These are phyloP conservation scores for Verruconis gallopava DNA, from an alignment of 2,329 filamentous ascomycete species.

Conservation along the genomic window DNA sequence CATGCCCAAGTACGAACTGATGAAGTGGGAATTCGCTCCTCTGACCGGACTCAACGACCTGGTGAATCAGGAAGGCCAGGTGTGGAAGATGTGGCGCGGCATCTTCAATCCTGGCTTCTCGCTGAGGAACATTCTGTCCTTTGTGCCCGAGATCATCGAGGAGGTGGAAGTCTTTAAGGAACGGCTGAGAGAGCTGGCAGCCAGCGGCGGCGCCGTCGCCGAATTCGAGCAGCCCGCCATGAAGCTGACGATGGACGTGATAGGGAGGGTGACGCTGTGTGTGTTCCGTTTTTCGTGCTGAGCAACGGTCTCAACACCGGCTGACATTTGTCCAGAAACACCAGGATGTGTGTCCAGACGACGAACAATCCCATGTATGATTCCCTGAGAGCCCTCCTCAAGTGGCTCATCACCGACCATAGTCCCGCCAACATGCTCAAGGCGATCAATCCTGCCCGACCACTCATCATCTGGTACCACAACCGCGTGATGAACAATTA, in stretches of 20 bases:
- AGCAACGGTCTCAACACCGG: too few species aligned
- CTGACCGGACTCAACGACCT: conserved; percentile 2
- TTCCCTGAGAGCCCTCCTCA: background rate
- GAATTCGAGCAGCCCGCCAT: conserved; percentile 9
- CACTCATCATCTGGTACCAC: background rate
- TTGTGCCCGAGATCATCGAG: conserved; percentile 8
- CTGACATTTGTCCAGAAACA: background rate
- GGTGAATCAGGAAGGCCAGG: conserved; percentile 4
- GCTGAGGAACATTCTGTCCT: conserved; percentile 7
- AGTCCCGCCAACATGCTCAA: background rate
- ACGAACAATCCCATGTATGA: background rate
- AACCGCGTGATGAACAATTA: background rate
- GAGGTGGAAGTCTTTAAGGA: conserved; percentile 7
- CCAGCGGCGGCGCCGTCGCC: background rate
- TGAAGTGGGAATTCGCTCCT: conserved; percentile 1
- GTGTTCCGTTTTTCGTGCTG: too few species aligned
- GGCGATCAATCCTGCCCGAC: background rate
- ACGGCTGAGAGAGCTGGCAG: conserved; percentile 1
- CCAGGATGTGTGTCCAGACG: background rate
- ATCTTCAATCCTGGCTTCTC: conserved; percentile 10
- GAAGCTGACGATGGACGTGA: conserved; percentile 10
- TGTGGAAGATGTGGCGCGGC: conserved; percentile 6
- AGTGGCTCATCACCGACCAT: background rate
- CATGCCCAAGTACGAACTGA: conserved; percentile 1
- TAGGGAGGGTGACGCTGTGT: conserved; percentile 5